Conservation (phyloP, 2,329 filamentous ascomycete species). For the Clarireedia monteithiana region DNA sequence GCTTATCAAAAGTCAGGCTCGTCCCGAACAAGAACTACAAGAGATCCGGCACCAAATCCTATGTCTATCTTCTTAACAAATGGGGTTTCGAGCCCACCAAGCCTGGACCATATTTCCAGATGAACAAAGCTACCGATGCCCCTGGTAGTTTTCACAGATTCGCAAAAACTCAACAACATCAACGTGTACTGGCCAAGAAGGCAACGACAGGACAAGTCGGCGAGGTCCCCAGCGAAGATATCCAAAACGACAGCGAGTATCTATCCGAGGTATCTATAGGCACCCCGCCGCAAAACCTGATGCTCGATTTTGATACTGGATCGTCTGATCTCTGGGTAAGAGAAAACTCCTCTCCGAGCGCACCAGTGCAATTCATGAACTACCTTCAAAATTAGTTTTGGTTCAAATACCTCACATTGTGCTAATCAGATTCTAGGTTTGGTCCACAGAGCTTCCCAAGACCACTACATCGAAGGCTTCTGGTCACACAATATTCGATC, state of each 20-base stretch:
- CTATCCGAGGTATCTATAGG: constrained; percentile 58
- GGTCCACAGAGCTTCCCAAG: constrained; percentile 42
- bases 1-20: constrained; percentile 38
- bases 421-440: constrained; percentile 36
- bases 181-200: constrained; percentile 41
- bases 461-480: constrained; percentile 27
- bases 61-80: constrained; percentile 52
- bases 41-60: constrained; percentile 53
- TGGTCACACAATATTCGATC: constrained; percentile 50
- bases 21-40: constrained; percentile 53
- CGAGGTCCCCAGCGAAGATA: constrained; percentile 51
- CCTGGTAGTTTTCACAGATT: constrained; percentile 39
- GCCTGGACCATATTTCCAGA: constrained; percentile 51
- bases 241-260: constrained; percentile 60
- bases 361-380: too few relatives aligned
- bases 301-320: constrained; percentile 63
- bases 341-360: neutral
- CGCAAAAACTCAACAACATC: constrained; percentile 41
- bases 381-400: neutral
- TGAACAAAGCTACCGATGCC: constrained; percentile 32
- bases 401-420: neutral
- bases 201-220: constrained; percentile 31
- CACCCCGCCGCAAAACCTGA: constrained; percentile 52
- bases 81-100: constrained; percentile 56
- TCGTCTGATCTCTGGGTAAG: constrained; percentile 62